Percentiles rank a stretch among this genome's conserved stretches.
Evolutionary conservation across 2,329 filamentous ascomycete genomes (phyloP).

Genomic region (Tolypocladium sp.): DNA sequence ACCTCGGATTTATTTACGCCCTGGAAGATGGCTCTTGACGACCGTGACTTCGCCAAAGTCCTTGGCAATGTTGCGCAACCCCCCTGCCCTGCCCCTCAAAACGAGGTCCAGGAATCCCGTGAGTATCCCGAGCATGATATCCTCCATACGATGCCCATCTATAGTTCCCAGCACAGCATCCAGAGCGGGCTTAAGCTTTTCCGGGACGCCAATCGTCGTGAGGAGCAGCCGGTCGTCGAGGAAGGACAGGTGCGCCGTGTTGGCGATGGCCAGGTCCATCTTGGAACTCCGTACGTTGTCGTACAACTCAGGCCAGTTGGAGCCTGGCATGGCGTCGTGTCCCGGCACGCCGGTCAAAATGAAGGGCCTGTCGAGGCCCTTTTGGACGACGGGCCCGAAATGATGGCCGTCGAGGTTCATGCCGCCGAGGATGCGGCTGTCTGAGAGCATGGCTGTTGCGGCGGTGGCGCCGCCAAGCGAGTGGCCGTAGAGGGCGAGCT

Average conservation of each 20-base stretch:
- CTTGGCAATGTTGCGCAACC: background rate
- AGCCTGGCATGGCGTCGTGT: slow-evolving; percentile 9
- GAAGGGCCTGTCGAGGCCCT: slow-evolving; percentile 12
- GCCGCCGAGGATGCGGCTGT: slow-evolving; percentile 21
- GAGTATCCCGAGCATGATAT: background rate
- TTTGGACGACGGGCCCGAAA: slow-evolving; percentile 8
- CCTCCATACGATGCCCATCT: background rate
- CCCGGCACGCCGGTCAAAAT: slow-evolving; percentile 7
- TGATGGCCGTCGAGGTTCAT: slow-evolving; percentile 27
- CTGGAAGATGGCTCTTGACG: background rate
- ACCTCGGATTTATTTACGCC: background rate
- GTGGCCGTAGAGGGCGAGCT: slow-evolving; percentile 21
- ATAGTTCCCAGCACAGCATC: background rate
- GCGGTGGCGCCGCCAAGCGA: slow-evolving; percentile 25
- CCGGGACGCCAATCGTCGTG: background rate
- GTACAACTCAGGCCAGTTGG: slow-evolving; percentile 8
- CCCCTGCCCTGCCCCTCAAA: background rate
- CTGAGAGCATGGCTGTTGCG: slow-evolving; percentile 15
- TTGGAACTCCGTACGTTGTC: slow-evolving; percentile 3
- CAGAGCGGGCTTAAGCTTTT: background rate
- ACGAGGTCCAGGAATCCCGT: background rate
- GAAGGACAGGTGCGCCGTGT: slow-evolving; percentile 11
- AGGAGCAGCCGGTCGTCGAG: slow-evolving; percentile 7
- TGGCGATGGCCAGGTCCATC: slow-evolving; percentile 7
- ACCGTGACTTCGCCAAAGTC: background rate